Conservation (phyloP, 2,329 filamentous ascomycete genomes). For the Fusarium bulbicola region DNA sequence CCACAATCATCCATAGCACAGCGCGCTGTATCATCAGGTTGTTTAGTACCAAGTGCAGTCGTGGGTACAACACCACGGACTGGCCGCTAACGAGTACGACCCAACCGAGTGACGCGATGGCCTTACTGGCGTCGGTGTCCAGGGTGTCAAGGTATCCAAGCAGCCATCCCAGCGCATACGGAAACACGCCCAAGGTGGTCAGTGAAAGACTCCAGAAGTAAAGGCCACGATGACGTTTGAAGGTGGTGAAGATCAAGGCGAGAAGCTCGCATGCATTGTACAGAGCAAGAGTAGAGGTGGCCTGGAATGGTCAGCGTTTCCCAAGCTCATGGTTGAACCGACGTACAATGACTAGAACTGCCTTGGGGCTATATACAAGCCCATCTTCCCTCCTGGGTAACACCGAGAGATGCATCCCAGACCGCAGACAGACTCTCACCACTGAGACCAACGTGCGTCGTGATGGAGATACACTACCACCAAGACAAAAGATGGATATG, state of each 20-base stretch:
- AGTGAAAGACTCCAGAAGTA: conserved; percentile 18
- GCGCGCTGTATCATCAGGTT: not conserved
- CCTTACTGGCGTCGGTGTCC: not conserved
- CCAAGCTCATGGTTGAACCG: not conserved
- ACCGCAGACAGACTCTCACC: not conserved
- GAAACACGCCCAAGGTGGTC: conserved; percentile 2
- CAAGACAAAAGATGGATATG: not conserved
- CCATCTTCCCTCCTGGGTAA: not conserved
- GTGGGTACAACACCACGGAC: conserved; percentile 9
- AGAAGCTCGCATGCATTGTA: conserved; percentile 15
- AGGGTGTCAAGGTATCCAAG: conserved; percentile 6
- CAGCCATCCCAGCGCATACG: conserved; percentile 5
- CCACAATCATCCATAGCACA: conserved; percentile 22
- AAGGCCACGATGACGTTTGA: not conserved
- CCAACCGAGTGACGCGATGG: conserved; percentile 5
- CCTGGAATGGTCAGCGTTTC: not conserved
- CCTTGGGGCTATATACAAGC: not conserved
- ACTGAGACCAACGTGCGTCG: too few species aligned
- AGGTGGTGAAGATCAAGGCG: conserved; percentile 6
- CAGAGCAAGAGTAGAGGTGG: not conserved
- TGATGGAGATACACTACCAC: not conserved
- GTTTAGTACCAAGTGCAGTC: not conserved
- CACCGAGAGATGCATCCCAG: not conserved
- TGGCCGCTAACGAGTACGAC: conserved; percentile 12
- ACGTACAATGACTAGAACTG: conserved; percentile 17